Evolutionary conservation across 306 rosid genomes (phyloP), one percentile per base, ranked within the genome.

Genomic region (Glycine latifolia): DNA sequence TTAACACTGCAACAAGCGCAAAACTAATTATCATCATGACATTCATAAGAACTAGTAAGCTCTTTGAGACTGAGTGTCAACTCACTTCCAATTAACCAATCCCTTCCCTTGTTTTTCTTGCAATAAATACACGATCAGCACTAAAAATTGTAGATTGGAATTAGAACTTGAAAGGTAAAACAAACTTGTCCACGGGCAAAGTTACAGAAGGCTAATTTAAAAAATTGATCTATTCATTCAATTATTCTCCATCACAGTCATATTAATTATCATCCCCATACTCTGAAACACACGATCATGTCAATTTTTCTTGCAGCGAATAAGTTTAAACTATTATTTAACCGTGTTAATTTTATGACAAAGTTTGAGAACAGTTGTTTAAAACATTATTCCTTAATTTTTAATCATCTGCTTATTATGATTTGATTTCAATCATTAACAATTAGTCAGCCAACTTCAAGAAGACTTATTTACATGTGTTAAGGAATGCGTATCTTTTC

Each of bases 1-100:
- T 89, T 89, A 16, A 86, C 84, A 76, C 91, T 86, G 88, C 79
- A 81, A 48, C 44, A 86, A 63, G 63, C 31, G 55, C 9, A 68
- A 81, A 79, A 75, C 66, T 33, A 55, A 74, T 3, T 63, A 75
- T 66, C 20, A 67, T 76, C 75, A 61, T 33, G 53, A 68, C 56
- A 79, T 79, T 8, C 49, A 53, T 53, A 10, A 41, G 14, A 79
- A 68, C 43, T 26, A 60, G 14, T 61, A 31, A 77, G 33, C 47
- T 76, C 78, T 82, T 62, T 52, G 69, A 52, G 58, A 60, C 8
- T 6, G 5, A 37, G 61, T 31, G 14, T 61, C 74, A 77, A 61
- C 46, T 61, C 75, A 83, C 20, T 77, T 82, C 75, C 74, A 48
- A 55, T 16, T 4, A 50, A 8, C 52, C 20, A 67, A 67, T 48